Percentiles rank a stretch among this genome's conserved stretches.
These are phyloP conservation scores for Amaranthus hypochondriacus DNA, from an alignment of 148 eudicot species.

Conservation along the genomic window DNA sequence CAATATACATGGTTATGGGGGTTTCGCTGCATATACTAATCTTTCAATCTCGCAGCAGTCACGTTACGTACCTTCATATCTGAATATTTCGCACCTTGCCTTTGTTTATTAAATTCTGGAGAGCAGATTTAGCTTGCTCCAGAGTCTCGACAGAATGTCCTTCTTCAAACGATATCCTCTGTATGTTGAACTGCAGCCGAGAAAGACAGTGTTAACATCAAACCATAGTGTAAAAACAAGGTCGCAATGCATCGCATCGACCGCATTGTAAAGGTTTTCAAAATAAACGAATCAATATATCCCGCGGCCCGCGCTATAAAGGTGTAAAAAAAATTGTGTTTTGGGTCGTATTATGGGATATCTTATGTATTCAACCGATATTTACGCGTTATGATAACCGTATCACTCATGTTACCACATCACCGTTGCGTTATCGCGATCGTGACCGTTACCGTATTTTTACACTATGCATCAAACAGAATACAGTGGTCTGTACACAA, in stretches of 20 bases:
- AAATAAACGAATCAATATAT: too few species aligned
- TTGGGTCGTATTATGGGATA: too few species aligned
- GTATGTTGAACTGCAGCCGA: conserved; percentile 70
- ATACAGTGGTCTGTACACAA: neutral
- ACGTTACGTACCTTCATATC: conserved; percentile 23
- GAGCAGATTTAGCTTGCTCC: conserved; percentile 85
- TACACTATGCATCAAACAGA: too few species aligned
- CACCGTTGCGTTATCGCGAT: too few species aligned
- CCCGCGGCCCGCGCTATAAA: too few species aligned
- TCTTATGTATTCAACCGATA: too few species aligned
- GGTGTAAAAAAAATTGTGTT: too few species aligned
- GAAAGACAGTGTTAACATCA: neutral
- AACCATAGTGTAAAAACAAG: neutral
- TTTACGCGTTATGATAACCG: too few species aligned
- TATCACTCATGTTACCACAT: too few species aligned
- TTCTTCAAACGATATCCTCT: conserved; percentile 80
- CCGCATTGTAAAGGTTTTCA: too few species aligned
- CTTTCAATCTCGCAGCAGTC: neutral
- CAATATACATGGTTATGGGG: neutral
- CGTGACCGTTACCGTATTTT: too few species aligned
- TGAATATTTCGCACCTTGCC: conserved; percentile 61
- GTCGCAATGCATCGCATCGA: neutral
- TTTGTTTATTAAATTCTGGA: conserved; percentile 58
- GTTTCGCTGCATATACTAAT: neutral
- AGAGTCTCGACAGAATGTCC: conserved; percentile 75